A percentile compares a stretch with the other conserved stretches of the same genome.
Conservation (phyloP, 148 eudicot species). For the Rhododendron kiyosumense region DNA sequence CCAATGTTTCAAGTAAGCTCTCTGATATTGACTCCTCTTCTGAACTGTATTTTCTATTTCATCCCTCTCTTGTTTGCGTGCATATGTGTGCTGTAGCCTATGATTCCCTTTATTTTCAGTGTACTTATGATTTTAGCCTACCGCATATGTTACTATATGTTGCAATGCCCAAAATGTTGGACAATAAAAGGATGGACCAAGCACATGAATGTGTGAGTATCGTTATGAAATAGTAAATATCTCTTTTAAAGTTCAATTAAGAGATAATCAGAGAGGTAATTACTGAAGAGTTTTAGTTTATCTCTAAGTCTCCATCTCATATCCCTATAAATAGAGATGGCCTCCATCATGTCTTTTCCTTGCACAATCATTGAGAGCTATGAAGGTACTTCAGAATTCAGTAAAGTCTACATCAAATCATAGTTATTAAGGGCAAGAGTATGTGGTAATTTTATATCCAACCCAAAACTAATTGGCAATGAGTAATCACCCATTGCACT, state of each 20-base stretch:
- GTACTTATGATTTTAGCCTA: no score
- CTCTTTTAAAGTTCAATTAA: not conserved
- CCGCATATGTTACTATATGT: no score
- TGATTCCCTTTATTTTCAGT: no score
- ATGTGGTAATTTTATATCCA: no score
- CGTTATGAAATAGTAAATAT: not conserved
- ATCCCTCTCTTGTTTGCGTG: not conserved
- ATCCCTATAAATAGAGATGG: not conserved
- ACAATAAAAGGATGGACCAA: not conserved
- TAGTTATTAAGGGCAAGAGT: no score
- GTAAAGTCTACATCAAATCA: not conserved
- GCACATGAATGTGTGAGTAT: not conserved
- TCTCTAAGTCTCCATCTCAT: not conserved
- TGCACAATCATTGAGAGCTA: not conserved
- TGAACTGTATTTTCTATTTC: not conserved
- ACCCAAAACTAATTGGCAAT: no score
- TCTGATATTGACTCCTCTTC: not conserved
- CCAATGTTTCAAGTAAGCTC: constrained; percentile 75
- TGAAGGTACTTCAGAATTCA: not conserved
- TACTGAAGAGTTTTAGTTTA: not conserved
- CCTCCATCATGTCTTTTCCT: not conserved
- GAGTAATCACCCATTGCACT: no score
- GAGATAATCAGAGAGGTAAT: not conserved
- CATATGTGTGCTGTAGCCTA: not conserved
- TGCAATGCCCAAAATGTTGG: no score